A percentile compares a stretch with the other conserved stretches of the same genome.
phyloP scores from a whole-genome alignment of 2,329 filamentous ascomycete species.

The Fusarium sp. region DNA sequence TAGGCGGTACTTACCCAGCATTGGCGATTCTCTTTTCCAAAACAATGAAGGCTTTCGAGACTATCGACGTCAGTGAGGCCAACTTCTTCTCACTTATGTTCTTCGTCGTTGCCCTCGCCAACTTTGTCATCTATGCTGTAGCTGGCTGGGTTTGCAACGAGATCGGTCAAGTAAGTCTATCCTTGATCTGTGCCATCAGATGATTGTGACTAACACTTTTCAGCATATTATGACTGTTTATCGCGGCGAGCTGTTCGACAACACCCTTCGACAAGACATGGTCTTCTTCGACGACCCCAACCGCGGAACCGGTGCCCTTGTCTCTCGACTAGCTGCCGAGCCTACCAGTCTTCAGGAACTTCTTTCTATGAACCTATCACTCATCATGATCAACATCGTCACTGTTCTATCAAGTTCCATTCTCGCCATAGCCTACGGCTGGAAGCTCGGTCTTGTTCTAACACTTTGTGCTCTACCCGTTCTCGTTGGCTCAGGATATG shows the following conservation, averaged over 20 bases:
- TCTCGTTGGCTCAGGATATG: slow-evolving; percentile 57
- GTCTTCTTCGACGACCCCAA: slow-evolving; percentile 54
- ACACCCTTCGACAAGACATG: slow-evolving; percentile 66
- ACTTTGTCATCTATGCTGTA: slow-evolving; percentile 56
- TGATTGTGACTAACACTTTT: not conserved
- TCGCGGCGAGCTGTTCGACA: slow-evolving; percentile 57
- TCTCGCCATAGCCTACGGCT: slow-evolving; percentile 58
- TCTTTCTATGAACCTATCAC: slow-evolving; percentile 58
- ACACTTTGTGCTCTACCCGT: slow-evolving; percentile 58
- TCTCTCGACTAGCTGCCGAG: slow-evolving; percentile 51
- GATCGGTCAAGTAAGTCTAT: slow-evolving; percentile 47
- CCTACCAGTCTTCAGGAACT: slow-evolving; percentile 62
- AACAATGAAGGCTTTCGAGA: slow-evolving; percentile 53
- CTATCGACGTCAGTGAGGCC: slow-evolving; percentile 47
- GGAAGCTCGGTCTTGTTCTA: slow-evolving; percentile 62
- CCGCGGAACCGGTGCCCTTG: slow-evolving; percentile 53
- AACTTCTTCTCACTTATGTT: slow-evolving; percentile 69
- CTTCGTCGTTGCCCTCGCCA: slow-evolving; percentile 61
- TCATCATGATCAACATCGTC: slow-evolving; percentile 59
- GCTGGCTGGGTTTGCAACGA: slow-evolving; percentile 52
- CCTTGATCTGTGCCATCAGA: not conserved
- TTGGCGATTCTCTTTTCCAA: slow-evolving; percentile 54
- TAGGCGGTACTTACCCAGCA: slow-evolving; percentile 54
- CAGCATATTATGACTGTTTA: slow-evolving; percentile 50
- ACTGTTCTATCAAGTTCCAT: slow-evolving; percentile 58